These are phyloP conservation scores for Fusarium sp. DNA, from an alignment of 2,329 filamentous ascomycete species.

Conservation along the genomic window DNA sequence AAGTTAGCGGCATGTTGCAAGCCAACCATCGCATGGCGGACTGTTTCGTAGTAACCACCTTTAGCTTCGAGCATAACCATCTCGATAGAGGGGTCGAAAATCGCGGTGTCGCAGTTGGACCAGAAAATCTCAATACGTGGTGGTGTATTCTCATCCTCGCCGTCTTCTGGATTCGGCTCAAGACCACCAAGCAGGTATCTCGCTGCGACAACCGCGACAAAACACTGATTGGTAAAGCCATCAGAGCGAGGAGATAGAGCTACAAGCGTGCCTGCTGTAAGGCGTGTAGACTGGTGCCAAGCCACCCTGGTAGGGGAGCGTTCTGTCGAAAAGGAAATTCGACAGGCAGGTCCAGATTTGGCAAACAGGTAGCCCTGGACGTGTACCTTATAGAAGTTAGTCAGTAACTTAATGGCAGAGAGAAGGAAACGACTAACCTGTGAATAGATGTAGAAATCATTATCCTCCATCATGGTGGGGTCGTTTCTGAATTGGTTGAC, in stretches of 20 bases:
- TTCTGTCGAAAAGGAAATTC: conserved; percentile 79
- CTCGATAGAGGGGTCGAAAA: conserved; percentile 77
- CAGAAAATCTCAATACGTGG: conserved; percentile 85
- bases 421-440: conserved; percentile 59
- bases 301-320: conserved; percentile 76
- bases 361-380: conserved; percentile 77
- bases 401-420: neutral
- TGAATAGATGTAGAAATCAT: conserved; percentile 76
- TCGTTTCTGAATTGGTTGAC: conserved; percentile 69
- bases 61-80: conserved; percentile 86
- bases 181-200: conserved; percentile 73
- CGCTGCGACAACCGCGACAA: conserved; percentile 81
- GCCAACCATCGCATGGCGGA: conserved; percentile 79
- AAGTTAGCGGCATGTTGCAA: conserved; percentile 74
- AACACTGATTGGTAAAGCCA: conserved; percentile 74
- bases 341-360: conserved; percentile 73
- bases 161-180: conserved; percentile 62
- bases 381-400: conserved; percentile 67
- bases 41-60: conserved; percentile 82
- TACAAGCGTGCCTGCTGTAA: conserved; percentile 68
- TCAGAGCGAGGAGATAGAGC: conserved; percentile 69
- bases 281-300: conserved; percentile 71
- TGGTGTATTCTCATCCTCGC: conserved; percentile 57
- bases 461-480: conserved; percentile 71
- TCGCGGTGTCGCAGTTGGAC: conserved; percentile 69